phyloP scores from a whole-genome alignment of 306 rosid species.

The Begonia fuchsioides region DNA sequence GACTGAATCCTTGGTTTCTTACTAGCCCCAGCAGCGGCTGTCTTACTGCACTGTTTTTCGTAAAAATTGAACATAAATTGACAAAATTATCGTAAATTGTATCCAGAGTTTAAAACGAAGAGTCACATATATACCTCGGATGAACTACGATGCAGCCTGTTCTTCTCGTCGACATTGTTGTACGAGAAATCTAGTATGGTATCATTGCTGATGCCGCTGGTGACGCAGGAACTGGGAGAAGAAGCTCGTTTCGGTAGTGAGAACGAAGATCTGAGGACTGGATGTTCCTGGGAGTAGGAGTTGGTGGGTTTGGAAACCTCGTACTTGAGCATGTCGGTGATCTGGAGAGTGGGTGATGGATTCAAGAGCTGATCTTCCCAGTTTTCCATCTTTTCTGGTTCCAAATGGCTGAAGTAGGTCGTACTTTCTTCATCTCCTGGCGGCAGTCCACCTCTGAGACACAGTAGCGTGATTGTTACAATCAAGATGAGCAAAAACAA shows the following conservation, averaged over 20 bases:
- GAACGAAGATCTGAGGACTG: slow-evolving; percentile 17
- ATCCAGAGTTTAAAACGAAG: no score
- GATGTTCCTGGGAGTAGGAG: slow-evolving; percentile 11
- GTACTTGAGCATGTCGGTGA: slow-evolving; percentile 36
- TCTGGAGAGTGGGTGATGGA: slow-evolving; percentile 22
- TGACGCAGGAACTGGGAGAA: slow-evolving; percentile 38
- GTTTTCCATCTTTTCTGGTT: slow-evolving; percentile 43
- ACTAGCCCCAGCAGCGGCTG: slow-evolving; percentile 48
- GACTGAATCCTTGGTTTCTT: slow-evolving; percentile 95
- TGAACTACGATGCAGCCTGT: slow-evolving; percentile 28
- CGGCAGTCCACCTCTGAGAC: slow-evolving; percentile 46
- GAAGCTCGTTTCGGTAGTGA: slow-evolving; percentile 38
- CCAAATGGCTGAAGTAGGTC: slow-evolving; percentile 25
- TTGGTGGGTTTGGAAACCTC: slow-evolving; percentile 7
- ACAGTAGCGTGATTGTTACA: not conserved
- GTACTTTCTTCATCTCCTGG: slow-evolving; percentile 46
- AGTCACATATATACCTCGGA: slow-evolving; percentile 28
- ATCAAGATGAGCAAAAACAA: not conserved
- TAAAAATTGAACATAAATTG: not conserved
- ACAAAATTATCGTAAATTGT: not conserved
- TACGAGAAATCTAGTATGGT: slow-evolving; percentile 49
- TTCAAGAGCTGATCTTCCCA: slow-evolving; percentile 48
- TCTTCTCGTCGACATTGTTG: slow-evolving; percentile 24
- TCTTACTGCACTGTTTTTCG: slow-evolving; percentile 45
- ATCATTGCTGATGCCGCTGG: slow-evolving; percentile 22